Base-by-base conservation (phyloP, 768 basidiomycete genomes). In the Gloeopeniophorella convolvens region DNA sequence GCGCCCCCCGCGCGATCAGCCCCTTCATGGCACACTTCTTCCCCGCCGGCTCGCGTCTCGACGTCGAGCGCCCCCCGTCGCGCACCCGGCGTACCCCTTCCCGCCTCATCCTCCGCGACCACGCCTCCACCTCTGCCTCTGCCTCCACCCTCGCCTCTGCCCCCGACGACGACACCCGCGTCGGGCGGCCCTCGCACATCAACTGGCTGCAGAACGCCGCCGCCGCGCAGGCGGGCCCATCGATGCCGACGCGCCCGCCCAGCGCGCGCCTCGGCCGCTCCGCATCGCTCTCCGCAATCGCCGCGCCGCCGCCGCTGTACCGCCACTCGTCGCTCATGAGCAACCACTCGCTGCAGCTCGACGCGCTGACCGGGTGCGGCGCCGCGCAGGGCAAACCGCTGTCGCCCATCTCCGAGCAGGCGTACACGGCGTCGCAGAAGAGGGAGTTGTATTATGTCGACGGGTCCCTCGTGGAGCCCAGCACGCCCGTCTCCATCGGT, bases 331-430 rank as follows among this genome's bases (percentile, higher is more conserved):
- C 65, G 8, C 59, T 65, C 26, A 65, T 68, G 56, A 73, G 73
- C 50, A 66, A 71, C 8, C 72, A 71, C 33, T 73, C 72, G 13
- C 62, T 77, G 23, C 72, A 70, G 28, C 63, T 70, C 13, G 70
- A 74, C 37, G 50, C 18, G 23, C 4, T 27, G 23, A 24, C 41
- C 7, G 13, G 42, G 39, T 23, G 45, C 62, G 18, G 63, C 60
- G 27, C 67, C 59, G 43, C n/a, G 11, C 60, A 58, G 42, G n/a
- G 45, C 57, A 48, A 60, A 61, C 82, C 75, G 37, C 72, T 85
- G 31, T 83, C 83, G 1, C 82, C 84, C 0, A 84, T 85, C 33
- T 72, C 72, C 8, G 84, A 85, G 64, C 76, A 76, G 56, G 79
- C 83, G 46, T 82, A 82, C 58, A 60, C 79, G 47, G 79, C 80